A percentile compares a stretch with the other conserved stretches of the same genome.
Evolutionary conservation across 164 flowering plant genomes (phyloP).

Genomic region (Echeveria elegans): DNA sequence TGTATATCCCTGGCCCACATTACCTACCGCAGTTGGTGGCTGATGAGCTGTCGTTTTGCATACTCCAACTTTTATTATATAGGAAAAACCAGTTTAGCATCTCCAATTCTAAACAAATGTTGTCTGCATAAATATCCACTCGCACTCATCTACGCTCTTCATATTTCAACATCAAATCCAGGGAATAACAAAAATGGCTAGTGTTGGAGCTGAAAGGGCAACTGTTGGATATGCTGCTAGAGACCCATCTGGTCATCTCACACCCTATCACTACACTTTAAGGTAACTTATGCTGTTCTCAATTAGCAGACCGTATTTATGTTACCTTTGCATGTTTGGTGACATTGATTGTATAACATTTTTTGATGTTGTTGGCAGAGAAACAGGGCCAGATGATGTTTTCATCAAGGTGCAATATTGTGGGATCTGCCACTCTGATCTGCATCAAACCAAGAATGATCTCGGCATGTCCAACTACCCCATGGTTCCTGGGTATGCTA

Average conservation of each 20-base stretch:
- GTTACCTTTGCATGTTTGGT: background rate
- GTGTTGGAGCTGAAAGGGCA: slow-evolving; percentile 34
- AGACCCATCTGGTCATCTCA: slow-evolving; percentile 61
- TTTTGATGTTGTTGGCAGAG: slow-evolving; percentile 43
- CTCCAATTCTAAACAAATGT: background rate
- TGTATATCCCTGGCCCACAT: background rate
- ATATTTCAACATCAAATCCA: too few species aligned
- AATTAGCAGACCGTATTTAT: background rate
- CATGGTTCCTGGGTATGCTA: slow-evolving; percentile 72
- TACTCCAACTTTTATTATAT: background rate
- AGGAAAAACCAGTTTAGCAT: background rate
- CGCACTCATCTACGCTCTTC: too few species aligned
- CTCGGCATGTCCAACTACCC: slow-evolving; percentile 71
- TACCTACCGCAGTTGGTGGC: background rate
- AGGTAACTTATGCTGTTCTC: slow-evolving; percentile 24
- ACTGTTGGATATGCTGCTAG: slow-evolving; percentile 57
- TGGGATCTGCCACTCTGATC: slow-evolving; percentile 70
- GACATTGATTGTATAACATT: background rate
- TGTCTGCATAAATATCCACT: background rate
- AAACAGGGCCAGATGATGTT: slow-evolving; percentile 80
- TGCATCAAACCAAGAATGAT: slow-evolving; percentile 61
- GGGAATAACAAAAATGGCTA: slow-evolving; percentile 30
- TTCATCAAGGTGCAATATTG: slow-evolving; percentile 48
- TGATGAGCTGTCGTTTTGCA: background rate
- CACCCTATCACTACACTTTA: slow-evolving; percentile 53